phyloP scores from a whole-genome alignment of 345 rosid species.

The Eucalyptus marginata region DNA sequence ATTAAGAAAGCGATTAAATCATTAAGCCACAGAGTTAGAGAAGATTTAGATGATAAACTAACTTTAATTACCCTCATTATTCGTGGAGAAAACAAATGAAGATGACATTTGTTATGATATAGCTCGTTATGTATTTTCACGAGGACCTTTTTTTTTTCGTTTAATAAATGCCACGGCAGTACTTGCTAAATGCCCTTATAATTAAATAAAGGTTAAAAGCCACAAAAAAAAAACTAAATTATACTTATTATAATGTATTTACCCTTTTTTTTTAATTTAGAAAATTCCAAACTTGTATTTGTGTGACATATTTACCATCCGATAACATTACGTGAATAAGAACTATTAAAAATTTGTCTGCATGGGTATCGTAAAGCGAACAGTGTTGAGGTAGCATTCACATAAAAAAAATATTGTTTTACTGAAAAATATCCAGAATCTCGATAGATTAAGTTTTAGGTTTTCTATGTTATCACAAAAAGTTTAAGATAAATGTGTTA shows the following conservation, averaged over 20 bases:
- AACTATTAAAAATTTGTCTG: too few species aligned
- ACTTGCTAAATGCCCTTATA: neutral
- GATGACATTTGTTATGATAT: neutral
- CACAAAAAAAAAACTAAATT: too few species aligned
- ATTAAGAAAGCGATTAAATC: neutral
- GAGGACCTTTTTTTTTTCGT: too few species aligned
- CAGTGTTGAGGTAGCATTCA: rapidly evolving
- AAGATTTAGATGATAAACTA: neutral
- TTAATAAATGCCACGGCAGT: neutral
- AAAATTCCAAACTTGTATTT: too few species aligned
- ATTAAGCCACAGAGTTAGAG: neutral
- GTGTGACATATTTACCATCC: rapidly evolving
- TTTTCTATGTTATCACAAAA: too few species aligned
- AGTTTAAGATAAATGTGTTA: too few species aligned
- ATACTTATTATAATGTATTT: neutral
- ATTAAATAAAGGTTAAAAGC: neutral
- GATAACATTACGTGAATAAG: rapidly evolving
- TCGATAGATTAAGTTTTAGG: too few species aligned
- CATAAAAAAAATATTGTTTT: neutral
- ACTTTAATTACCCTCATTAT: neutral
- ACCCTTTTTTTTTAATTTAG: too few species aligned
- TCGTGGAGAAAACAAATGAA: neutral
- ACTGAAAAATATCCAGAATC: rapidly evolving
- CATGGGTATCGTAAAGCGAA: rapidly evolving
- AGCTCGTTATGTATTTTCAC: neutral